phyloP scores from a whole-genome alignment of 2,329 filamentous ascomycete genomes.

The Metarhizium humberi region DNA sequence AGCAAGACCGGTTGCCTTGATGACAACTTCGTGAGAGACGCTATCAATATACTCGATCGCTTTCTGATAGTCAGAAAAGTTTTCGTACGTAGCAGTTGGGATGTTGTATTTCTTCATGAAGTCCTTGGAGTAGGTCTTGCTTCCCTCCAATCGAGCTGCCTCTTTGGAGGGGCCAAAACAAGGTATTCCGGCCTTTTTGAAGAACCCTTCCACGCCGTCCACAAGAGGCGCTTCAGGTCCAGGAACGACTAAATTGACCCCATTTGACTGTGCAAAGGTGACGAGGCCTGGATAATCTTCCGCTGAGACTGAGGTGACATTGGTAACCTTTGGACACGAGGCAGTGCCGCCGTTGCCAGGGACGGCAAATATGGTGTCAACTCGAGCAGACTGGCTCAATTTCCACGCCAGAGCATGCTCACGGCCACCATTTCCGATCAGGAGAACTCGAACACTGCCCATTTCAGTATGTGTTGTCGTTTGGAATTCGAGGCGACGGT shows the following conservation, averaged over 20 bases:
- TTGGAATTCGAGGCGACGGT: background rate
- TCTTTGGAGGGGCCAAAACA: slow-evolving; percentile 80
- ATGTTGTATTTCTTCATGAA: slow-evolving; percentile 91
- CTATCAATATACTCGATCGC: slow-evolving; percentile 67
- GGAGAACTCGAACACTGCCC: slow-evolving; percentile 57
- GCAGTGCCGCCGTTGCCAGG: slow-evolving; percentile 85
- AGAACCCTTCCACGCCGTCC: slow-evolving; percentile 78
- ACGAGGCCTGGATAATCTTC: slow-evolving; percentile 74
- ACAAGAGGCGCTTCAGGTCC: slow-evolving; percentile 93
- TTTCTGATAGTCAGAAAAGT: slow-evolving; percentile 69
- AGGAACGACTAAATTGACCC: slow-evolving; percentile 75
- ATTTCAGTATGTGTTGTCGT: slow-evolving; percentile 8
- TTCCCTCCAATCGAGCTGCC: slow-evolving; percentile 86
- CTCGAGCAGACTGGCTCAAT: slow-evolving; percentile 69
- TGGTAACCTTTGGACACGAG: slow-evolving; percentile 59
- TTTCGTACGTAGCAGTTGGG: slow-evolving; percentile 83
- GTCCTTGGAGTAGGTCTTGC: slow-evolving; percentile 95
- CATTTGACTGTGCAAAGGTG: slow-evolving; percentile 60
- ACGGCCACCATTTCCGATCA: slow-evolving; percentile 88
- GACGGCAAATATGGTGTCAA: slow-evolving; percentile 63
- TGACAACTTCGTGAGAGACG: slow-evolving; percentile 67
- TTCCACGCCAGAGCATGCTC: slow-evolving; percentile 96
- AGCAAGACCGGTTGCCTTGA: slow-evolving; percentile 88
- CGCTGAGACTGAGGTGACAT: slow-evolving; percentile 58
- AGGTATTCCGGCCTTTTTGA: slow-evolving; percentile 62